phyloP scores from a whole-genome alignment of 1,284 basidiomycete genomes.

The Puccinia horiana region DNA sequence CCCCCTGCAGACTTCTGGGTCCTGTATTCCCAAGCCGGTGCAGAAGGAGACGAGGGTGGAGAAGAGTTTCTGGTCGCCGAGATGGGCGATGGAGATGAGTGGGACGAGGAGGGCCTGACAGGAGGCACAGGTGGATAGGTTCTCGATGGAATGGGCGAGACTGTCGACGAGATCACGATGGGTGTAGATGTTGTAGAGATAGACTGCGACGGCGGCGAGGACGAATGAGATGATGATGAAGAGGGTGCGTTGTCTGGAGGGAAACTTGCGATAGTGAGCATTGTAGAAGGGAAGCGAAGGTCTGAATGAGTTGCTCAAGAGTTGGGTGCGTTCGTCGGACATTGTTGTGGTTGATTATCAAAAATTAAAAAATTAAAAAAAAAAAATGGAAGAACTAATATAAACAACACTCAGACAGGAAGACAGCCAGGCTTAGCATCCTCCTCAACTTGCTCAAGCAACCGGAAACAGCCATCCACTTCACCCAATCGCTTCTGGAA shows the following conservation, averaged over 20 bases:
- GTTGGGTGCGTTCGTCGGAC: background rate
- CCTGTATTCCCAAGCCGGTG: slow-evolving; percentile 54
- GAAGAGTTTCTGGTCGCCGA: slow-evolving; percentile 32
- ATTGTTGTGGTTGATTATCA: background rate
- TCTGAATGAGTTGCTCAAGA: background rate
- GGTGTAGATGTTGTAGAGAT: slow-evolving; percentile 31
- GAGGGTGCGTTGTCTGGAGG: background rate
- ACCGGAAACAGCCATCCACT: slow-evolving; percentile 19
- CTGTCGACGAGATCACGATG: slow-evolving; percentile 38
- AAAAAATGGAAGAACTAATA: too few relatives aligned
- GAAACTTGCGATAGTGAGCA: slow-evolving; percentile 36
- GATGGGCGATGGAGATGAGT: slow-evolving; percentile 45
- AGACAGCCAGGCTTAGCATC: slow-evolving; percentile 33
- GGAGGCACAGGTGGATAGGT: slow-evolving; percentile 45
- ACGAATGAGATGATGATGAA: slow-evolving; percentile 20
- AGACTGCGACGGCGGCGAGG: slow-evolving; percentile 16
- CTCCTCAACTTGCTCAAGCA: slow-evolving; percentile 30
- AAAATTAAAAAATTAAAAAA: background rate
- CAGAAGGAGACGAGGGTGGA: slow-evolving; percentile 48
- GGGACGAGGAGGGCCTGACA: slow-evolving; percentile 43
- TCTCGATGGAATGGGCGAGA: slow-evolving; percentile 42
- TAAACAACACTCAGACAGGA: too few relatives aligned
- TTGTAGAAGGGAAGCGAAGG: slow-evolving; percentile 25
- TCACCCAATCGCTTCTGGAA: slow-evolving; percentile 38
- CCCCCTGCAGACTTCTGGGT: slow-evolving; percentile 66